Conservation (phyloP, 495 filamentous ascomycete species). For the Tuber brumale region DNA sequence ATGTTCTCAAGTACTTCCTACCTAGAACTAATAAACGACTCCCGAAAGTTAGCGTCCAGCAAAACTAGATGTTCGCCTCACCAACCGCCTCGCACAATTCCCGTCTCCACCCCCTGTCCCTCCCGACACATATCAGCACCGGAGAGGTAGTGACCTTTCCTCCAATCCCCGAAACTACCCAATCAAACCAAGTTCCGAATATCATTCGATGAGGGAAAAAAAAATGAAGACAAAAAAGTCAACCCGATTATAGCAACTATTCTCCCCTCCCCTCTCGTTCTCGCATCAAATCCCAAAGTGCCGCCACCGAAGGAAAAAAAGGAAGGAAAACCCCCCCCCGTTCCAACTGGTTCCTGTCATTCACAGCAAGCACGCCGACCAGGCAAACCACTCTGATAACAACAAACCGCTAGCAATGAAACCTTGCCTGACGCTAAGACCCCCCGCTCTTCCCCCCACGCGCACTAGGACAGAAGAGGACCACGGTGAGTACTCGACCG, state of each 20-base stretch:
- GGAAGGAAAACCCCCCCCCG: not conserved
- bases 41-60: not conserved
- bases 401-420: not conserved
- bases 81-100: not conserved
- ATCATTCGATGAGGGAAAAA: not conserved
- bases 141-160: not conserved
- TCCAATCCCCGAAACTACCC: not conserved
- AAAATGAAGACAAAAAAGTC: not conserved
- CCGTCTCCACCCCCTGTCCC: not conserved
- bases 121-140: not conserved
- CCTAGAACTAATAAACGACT: not conserved
- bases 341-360: not conserved
- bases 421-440: not conserved
- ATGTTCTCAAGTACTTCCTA: not conserved
- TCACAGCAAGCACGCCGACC: not conserved
- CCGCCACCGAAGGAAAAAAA: not conserved
- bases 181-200: not conserved
- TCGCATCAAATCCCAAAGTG: not conserved
- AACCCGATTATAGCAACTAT: not conserved
- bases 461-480: not conserved
- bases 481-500: too few species aligned
- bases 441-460: not conserved
- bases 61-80: not conserved
- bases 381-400: not conserved
- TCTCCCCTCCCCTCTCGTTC: not conserved